A percentile compares a stretch with the other conserved stretches of the same genome.
These are phyloP conservation scores for Penicillium pulvis DNA, from an alignment of 495 filamentous ascomycete species.

Conservation along the genomic window DNA sequence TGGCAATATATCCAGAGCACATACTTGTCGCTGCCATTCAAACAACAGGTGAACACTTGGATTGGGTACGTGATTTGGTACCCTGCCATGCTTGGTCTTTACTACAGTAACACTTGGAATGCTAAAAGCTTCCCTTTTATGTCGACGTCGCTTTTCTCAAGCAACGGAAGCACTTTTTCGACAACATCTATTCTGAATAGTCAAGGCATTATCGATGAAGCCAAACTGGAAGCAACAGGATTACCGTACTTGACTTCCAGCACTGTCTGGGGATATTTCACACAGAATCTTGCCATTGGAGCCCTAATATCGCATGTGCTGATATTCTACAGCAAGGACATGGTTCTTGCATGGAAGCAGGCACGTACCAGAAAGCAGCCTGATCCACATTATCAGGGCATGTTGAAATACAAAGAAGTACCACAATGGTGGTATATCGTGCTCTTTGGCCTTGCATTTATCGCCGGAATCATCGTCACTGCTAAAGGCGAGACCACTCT, in stretches of 20 bases:
- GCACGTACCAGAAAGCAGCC: slow-evolving; percentile 23
- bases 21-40: slow-evolving; percentile 28
- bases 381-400: slow-evolving; percentile 49
- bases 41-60: slow-evolving; percentile 41
- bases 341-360: slow-evolving; percentile 25
- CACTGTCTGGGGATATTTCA: slow-evolving; percentile 21
- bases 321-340: slow-evolving; percentile 35
- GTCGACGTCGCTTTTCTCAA: slow-evolving; percentile 38
- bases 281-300: slow-evolving; percentile 21
- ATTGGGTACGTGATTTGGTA: slow-evolving; percentile 49
- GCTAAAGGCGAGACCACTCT: slow-evolving; percentile 51
- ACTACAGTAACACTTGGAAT: slow-evolving; percentile 55
- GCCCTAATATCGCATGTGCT: slow-evolving; percentile 31
- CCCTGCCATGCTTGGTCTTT: slow-evolving; percentile 40
- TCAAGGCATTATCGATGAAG: slow-evolving; percentile 26
- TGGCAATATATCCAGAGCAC: slow-evolving; percentile 51
- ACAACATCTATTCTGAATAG: slow-evolving; percentile 30
- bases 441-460: slow-evolving; percentile 28
- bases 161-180: slow-evolving; percentile 25
- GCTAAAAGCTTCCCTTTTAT: slow-evolving; percentile 53
- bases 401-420: slow-evolving; percentile 50
- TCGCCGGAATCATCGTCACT: slow-evolving; percentile 48
- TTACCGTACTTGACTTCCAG: slow-evolving; percentile 22
- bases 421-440: slow-evolving; percentile 45
- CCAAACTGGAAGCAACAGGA: slow-evolving; percentile 32